These are phyloP conservation scores for Trichophyton simii DNA, from an alignment of 2,329 filamentous ascomycete genomes.

Conservation along the genomic window DNA sequence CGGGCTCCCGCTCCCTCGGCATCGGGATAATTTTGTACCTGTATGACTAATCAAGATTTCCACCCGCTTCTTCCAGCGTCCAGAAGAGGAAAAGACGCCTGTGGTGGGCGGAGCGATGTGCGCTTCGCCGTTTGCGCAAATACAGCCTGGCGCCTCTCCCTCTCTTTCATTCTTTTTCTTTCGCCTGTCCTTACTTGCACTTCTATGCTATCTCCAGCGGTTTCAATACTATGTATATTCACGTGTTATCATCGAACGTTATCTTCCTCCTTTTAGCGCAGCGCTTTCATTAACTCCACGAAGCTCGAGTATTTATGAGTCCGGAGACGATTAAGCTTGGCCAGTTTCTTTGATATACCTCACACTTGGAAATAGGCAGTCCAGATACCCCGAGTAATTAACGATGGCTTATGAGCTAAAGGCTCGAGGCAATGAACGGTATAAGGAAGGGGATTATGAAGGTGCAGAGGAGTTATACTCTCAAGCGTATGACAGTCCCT, in stretches of 20 bases:
- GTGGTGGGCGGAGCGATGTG: not conserved
- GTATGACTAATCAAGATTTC: not conserved
- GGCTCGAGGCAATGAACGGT: conserved; percentile 35
- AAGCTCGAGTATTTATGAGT: not conserved
- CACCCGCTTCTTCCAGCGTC: not conserved
- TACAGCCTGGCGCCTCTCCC: not conserved
- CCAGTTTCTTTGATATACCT: not conserved
- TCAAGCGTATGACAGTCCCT: conserved; percentile 28
- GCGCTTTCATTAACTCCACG: not conserved
- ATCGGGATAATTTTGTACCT: not conserved
- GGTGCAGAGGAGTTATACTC: conserved; percentile 37
- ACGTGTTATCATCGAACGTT: not conserved
- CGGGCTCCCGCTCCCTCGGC: not conserved
- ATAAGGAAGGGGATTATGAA: conserved; percentile 33
- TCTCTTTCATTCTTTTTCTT: not conserved
- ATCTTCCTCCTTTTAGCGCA: not conserved
- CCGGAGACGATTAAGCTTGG: not conserved
- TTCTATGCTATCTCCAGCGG: not conserved
- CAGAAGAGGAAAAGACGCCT: not conserved
- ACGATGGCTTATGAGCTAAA: conserved; percentile 31
- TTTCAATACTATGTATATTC: not conserved
- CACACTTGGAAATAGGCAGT: not conserved
- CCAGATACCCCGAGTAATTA: not conserved
- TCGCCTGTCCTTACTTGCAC: not conserved
- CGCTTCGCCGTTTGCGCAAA: not conserved